phyloP scores from a whole-genome alignment of 2,329 filamentous ascomycete genomes.

The Diaporthe sp. region DNA sequence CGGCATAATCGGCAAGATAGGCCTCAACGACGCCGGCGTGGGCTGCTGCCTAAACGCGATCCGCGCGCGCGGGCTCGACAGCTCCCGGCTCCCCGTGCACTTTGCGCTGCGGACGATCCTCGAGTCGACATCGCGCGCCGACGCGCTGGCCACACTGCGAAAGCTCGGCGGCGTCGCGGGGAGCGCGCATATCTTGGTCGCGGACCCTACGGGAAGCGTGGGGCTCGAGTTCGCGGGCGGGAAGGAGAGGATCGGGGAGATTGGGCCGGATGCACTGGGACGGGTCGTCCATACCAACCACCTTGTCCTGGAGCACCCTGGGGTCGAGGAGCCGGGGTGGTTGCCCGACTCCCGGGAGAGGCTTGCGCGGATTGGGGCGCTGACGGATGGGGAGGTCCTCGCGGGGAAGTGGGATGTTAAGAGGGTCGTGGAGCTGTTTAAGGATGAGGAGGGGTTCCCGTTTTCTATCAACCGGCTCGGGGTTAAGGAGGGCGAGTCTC shows the following conservation, averaged over 20 bases:
- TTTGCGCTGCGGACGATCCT: constrained; percentile 69
- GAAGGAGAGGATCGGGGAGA: constrained; percentile 2
- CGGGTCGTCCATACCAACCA: constrained; percentile 39
- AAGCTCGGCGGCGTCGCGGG: constrained; percentile 29
- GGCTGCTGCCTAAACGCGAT: constrained; percentile 75
- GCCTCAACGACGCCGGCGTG: constrained; percentile 71
- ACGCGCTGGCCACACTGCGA: background rate
- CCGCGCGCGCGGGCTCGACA: constrained; percentile 67
- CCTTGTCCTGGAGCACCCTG: constrained; percentile 33
- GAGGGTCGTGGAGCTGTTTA: constrained; percentile 14
- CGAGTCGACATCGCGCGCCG: constrained; percentile 58
- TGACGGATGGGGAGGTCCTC: background rate
- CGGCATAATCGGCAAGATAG: constrained; percentile 76
- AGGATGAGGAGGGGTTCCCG: constrained; percentile 37
- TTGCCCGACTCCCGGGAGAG: constrained; percentile 28
- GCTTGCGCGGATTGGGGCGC: background rate
- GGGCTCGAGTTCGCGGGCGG: constrained; percentile 41
- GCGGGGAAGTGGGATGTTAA: background rate
- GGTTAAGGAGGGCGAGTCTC: background rate
- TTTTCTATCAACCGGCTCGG: constrained; percentile 37
- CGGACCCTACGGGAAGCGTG: background rate
- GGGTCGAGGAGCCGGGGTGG: constrained; percentile 34
- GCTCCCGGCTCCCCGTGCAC: constrained; percentile 69
- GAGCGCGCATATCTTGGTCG: constrained; percentile 41
- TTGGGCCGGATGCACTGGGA: background rate